Conservation (phyloP, 2,329 filamentous ascomycete genomes). For the Rhynchosporium agropyri region DNA sequence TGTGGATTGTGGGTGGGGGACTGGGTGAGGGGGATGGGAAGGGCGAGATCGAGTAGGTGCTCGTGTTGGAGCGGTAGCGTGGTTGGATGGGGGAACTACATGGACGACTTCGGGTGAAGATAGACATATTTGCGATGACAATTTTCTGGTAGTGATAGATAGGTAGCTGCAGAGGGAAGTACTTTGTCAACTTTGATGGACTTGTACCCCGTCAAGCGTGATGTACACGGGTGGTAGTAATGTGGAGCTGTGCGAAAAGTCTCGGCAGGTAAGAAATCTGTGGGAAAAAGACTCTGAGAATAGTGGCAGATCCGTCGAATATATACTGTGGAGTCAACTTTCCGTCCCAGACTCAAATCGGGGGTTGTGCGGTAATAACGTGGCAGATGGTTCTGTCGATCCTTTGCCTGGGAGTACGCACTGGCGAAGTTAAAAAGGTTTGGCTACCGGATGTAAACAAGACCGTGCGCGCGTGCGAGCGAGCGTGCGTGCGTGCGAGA, state of each 20-base stretch:
- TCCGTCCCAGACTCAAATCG: constrained; percentile 10
- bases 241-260: not conserved
- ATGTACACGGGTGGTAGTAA: not conserved
- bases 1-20: constrained; percentile 22
- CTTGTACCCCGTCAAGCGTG: not conserved
- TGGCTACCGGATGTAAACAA: constrained; percentile 14
- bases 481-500: too few species aligned
- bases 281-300: not conserved
- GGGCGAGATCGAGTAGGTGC: constrained; percentile 10
- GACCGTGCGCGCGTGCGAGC: not conserved
- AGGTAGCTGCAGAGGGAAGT: not conserved
- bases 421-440: constrained; percentile 9
- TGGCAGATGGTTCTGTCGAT: constrained; percentile 2
- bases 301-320: not conserved
- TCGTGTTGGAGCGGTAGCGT: constrained; percentile 11
- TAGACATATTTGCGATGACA: not conserved
- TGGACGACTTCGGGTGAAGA: constrained; percentile 4
- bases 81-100: constrained; percentile 6
- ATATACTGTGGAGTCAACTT: constrained; percentile 4
- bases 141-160: not conserved
- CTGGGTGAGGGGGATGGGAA: constrained; percentile 22
- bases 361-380: constrained; percentile 6
- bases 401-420: not conserved
- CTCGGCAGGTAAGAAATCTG: not conserved
- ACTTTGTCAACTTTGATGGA: too few species aligned